Evolutionary conservation across 176 grass and related monocot species (phyloP), one percentile per base, ranked within the genome.

Genomic region (Lolium multiflorum): DNA sequence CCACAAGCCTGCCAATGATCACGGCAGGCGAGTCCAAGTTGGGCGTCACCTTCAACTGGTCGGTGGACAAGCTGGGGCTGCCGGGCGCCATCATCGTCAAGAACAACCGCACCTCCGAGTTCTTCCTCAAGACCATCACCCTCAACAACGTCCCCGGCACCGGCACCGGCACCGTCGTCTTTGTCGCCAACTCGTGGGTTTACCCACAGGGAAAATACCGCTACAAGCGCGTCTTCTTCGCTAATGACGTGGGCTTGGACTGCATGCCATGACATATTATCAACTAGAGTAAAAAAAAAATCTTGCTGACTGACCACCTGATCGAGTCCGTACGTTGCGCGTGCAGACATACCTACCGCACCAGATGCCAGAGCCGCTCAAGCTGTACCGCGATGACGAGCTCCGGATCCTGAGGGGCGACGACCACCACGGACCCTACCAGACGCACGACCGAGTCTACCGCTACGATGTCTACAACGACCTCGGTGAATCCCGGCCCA

Each of bases 41-140:
- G 66, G 17, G 9, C 5, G 74, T 84, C 43, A 64, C 65, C 0
- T 88, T 88, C 80, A 4, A 63, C 35, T 79, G 74, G 87, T 62
- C 49, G 9, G 63, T 66, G 41, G 58, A 60, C 37, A 78, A 70
- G 15, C 26, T 37, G 3, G 87, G 87, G 2, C 66, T 71, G 3
- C 87, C 87, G 0, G 72, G 87, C 28, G 80, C 80, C 9, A 74
- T 88, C 50, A 71, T 88, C 47, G 72, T 88, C 13, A 88, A 78
- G 81, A 88, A 88, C 80, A 24, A 50, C 11, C 72, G 69, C 63
- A 3, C 20, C 21, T 12, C 49, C 0, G 50, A 88, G 74, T 88
- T 88, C 80, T 88, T 76, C 73, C 73, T 88, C 62, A 88, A 83
- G 58, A 78, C 71, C 49, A 24, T 88, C n/a, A 83, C 80, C 15